Percentiles rank a stretch among this genome's conserved stretches.
Conservation (phyloP, 208 protist species). For the Cochliopodium minus region DNA sequence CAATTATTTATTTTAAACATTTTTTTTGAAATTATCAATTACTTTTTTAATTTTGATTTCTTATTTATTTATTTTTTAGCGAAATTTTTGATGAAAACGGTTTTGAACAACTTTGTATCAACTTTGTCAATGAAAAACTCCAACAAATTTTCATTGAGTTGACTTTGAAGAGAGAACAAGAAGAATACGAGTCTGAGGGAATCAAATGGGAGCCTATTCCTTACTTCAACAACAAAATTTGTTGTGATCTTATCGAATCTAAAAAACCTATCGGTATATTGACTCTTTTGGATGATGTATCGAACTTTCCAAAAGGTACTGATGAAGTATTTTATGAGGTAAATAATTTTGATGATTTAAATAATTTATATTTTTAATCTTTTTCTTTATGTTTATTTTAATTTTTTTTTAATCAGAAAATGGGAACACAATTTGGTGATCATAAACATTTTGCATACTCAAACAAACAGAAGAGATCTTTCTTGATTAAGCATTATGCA, state of each 20-base stretch:
- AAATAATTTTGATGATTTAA: no score
- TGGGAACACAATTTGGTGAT: no score
- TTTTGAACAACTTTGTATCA: slow-evolving; percentile 96
- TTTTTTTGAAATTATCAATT: no score
- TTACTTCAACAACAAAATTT: slow-evolving; percentile 78
- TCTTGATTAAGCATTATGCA: slow-evolving; percentile 74
- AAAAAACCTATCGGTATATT: slow-evolving; percentile 17
- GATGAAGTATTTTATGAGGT: slow-evolving; percentile 9
- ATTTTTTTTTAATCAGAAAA: no score
- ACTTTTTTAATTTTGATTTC: no score
- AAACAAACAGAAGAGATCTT: slow-evolving; percentile 16
- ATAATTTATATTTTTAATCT: no score
- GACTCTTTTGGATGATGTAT: slow-evolving; percentile 22
- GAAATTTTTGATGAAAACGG: slow-evolving; percentile 82
- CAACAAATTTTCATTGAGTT: slow-evolving; percentile 95
- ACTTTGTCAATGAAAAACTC: slow-evolving; percentile 94
- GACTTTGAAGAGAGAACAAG: slow-evolving; percentile 81
- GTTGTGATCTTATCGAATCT: slow-evolving; percentile 34
- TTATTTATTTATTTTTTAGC: no score
- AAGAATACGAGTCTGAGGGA: slow-evolving; percentile 77
- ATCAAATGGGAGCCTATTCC: slow-evolving; percentile 75
- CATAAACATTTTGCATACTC: no score
- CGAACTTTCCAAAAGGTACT: background rate
- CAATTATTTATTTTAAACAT: no score
- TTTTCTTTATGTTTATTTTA: no score